These are phyloP conservation scores for Rhinocladiella mackenziei DNA, from an alignment of 2,329 filamentous ascomycete genomes.

Conservation along the genomic window DNA sequence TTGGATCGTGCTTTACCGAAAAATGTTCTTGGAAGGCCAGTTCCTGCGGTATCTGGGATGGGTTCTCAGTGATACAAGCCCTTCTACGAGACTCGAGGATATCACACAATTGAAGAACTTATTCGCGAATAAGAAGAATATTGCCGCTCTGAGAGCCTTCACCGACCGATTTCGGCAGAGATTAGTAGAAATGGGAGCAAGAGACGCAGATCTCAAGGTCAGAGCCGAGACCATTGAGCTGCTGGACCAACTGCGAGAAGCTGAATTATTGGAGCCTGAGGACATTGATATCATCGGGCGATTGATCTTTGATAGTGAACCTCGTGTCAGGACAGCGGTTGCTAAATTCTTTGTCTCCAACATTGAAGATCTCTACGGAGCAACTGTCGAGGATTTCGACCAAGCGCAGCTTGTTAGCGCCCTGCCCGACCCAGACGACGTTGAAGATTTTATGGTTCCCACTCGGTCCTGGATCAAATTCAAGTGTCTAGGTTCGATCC, in stretches of 20 bases:
- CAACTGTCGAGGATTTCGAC: constrained; percentile 76
- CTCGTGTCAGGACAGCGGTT: constrained; percentile 79
- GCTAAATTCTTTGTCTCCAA: constrained; percentile 87
- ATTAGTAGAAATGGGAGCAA: constrained; percentile 86
- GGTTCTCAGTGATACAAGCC: constrained; percentile 80
- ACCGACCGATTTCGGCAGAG: constrained; percentile 86
- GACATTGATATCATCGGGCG: constrained; percentile 86
- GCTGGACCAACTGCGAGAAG: constrained; percentile 75
- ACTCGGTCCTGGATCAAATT: constrained; percentile 83
- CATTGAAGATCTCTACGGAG: constrained; percentile 74
- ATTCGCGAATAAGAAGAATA: constrained; percentile 74
- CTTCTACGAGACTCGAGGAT: constrained; percentile 75
- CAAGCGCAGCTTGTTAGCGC: constrained; percentile 76
- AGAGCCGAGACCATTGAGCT: constrained; percentile 76
- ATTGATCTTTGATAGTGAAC: constrained; percentile 83
- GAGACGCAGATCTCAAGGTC: constrained; percentile 76
- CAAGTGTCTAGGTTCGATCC: constrained; percentile 81
- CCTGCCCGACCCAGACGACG: constrained; percentile 64
- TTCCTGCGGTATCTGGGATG: constrained; percentile 93
- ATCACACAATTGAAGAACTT: constrained; percentile 76
- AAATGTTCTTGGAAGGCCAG: constrained; percentile 82
- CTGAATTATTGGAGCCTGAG: constrained; percentile 80
- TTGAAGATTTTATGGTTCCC: constrained; percentile 67
- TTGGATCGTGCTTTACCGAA: constrained; percentile 83
- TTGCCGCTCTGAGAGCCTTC: constrained; percentile 75